Evolutionary conservation across 352 stramenopile genomes (phyloP), one percentile per base, ranked within the genome.

Genomic region (Pythium guiyangense): DNA sequence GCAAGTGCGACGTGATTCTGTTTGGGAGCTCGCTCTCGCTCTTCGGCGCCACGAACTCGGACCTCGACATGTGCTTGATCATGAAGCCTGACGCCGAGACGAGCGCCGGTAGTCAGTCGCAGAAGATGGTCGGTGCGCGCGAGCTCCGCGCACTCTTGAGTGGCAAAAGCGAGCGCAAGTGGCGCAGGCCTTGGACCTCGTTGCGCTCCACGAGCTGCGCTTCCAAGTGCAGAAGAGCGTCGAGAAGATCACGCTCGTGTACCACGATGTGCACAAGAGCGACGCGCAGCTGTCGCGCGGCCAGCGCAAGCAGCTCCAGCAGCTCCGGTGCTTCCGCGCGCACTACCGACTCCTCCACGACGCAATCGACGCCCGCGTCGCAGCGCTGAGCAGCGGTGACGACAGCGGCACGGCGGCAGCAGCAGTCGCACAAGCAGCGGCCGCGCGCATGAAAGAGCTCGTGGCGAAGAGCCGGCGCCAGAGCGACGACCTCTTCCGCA

Each of bases 11-110:
- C 14, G 51, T 91, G 14, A 48, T 78, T 55, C 69, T 88, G 6
- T 94, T 89, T 48, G 84, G 84, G 50, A 94, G 84, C 35, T 94
- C 84, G 1, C 52, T 90, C 52, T 92, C 82, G 44, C 82, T 73
- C 48, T 92, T 81, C 42, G 84, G 84, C 29, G 87, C 84, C 14
- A 75, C 71, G 34, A 69, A 55, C 26, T 94, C 80, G 40, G 84
- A 94, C 59, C 52, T 92, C 20, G 84, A 94, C 60, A 73, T 94
- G 68, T 90, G 82, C 57, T 63, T 92, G 11, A 66, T 86, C 20
- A 52, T 71, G 1, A 54, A 62, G 11, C 60, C 71, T 6, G 20
- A 35, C 3, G 18, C n/a, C 3, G n/a, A 18, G 14, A 43, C 18
- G 1, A 43, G 14, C 6, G 22, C 6, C n/a, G 34, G 34, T 9